Conservation (phyloP, 495 filamentous ascomycete genomes). For the Penicillium alfredii region DNA sequence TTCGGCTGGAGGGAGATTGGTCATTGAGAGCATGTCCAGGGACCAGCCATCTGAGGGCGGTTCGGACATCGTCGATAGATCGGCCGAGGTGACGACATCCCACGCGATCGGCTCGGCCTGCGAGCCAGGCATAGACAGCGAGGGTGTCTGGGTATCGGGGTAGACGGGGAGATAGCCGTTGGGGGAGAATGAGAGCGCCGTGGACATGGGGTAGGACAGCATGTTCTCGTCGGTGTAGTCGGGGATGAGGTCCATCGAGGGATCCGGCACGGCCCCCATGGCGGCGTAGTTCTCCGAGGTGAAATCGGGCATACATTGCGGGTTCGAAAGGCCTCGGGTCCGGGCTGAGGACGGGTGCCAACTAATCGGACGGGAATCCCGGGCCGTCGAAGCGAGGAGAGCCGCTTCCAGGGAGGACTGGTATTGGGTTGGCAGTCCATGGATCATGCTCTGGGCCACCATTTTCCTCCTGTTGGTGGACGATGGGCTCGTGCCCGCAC, state of each 20-base stretch:
- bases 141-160: conserved; percentile 30
- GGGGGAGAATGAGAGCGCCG: conserved; percentile 29
- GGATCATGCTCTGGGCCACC: conserved; percentile 41
- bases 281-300: conserved; percentile 23
- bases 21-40: conserved; percentile 37
- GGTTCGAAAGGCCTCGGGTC: conserved; percentile 30
- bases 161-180: conserved; percentile 20
- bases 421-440: conserved; percentile 23
- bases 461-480: conserved; percentile 50
- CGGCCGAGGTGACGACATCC: conserved; percentile 15
- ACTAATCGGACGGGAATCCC: conserved; percentile 54
- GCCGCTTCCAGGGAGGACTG: conserved; percentile 28
- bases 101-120: conserved; percentile 30
- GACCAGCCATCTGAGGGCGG: conserved; percentile 32
- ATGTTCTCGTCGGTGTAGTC: conserved; percentile 19
- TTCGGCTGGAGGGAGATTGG: conserved; percentile 29
- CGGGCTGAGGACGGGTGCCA: conserved; percentile 58
- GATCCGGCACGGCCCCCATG: conserved; percentile 23
- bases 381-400: conserved; percentile 34
- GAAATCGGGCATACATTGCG: conserved; percentile 17
- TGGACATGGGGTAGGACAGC: conserved; percentile 25
- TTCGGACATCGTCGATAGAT: conserved; percentile 18
- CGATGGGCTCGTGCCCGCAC: conserved; percentile 66
- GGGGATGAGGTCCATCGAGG: conserved; percentile 17
- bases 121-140: conserved; percentile 39